Conservation (phyloP, 192 early-diverging fungal genomes). For the Gorgonomyces haynaldii region DNA sequence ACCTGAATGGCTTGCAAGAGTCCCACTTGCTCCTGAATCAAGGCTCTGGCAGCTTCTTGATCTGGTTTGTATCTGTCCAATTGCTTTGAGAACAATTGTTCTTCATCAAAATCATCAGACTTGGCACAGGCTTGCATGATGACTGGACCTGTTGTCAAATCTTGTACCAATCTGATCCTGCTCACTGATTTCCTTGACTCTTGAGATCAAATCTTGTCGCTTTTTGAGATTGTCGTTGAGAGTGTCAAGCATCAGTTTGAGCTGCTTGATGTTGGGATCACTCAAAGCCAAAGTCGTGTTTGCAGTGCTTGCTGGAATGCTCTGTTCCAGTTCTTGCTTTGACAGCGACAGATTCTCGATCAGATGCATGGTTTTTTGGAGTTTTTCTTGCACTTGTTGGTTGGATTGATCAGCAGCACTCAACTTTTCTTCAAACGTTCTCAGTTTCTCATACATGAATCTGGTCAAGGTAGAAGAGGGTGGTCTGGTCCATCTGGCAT, state of each 20-base stretch:
- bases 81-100: slow-evolving; percentile 59
- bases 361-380: slow-evolving; percentile 45
- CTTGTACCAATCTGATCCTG: slow-evolving; percentile 61
- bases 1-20: slow-evolving; percentile 42
- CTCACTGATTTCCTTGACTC: slow-evolving; percentile 52
- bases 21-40: slow-evolving; percentile 49
- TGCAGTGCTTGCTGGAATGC: slow-evolving; percentile 48
- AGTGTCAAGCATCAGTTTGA: slow-evolving; percentile 47
- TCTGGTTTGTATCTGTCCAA: slow-evolving; percentile 62
- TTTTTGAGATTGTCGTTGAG: slow-evolving; percentile 44
- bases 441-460: slow-evolving; percentile 41
- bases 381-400: slow-evolving; percentile 36
- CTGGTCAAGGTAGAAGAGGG: slow-evolving; percentile 39
- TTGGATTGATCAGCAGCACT: slow-evolving; percentile 50
- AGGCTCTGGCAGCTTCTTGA: slow-evolving; percentile 40
- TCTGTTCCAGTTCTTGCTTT: slow-evolving; percentile 31
- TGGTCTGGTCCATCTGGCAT: slow-evolving; percentile 46
- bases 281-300: slow-evolving; percentile 43
- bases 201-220: slow-evolving; percentile 48
- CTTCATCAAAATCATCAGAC: slow-evolving; percentile 25
- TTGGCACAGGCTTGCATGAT: slow-evolving; percentile 4
- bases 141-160: slow-evolving; percentile 15
- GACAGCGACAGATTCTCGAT: slow-evolving; percentile 39
- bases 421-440: slow-evolving; percentile 42
- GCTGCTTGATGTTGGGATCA: slow-evolving; percentile 48